Percentiles rank a stretch among this genome's conserved stretches.
phyloP scores from a whole-genome alignment of 2,329 filamentous ascomycete species.

The Colletotrichum brevisporum region DNA sequence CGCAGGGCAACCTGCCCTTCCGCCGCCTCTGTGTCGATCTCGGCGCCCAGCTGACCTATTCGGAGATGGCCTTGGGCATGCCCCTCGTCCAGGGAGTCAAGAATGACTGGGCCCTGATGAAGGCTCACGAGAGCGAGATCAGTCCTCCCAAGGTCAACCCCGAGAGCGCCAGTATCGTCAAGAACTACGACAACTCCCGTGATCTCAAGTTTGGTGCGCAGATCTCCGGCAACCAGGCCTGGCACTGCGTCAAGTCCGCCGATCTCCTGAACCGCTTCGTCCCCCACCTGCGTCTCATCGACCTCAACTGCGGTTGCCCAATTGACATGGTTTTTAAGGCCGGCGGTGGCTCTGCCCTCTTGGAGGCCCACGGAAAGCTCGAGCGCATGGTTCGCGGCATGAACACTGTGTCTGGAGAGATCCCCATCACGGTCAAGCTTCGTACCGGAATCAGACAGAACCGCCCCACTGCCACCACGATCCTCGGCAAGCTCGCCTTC shows the following conservation, averaged over 20 bases:
- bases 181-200: slow-evolving; percentile 84
- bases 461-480: slow-evolving; percentile 82
- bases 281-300: slow-evolving; percentile 89
- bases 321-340: slow-evolving; percentile 93
- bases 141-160: slow-evolving; percentile 77
- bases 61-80: slow-evolving; percentile 96
- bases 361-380: slow-evolving; percentile 89
- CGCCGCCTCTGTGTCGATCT: slow-evolving; percentile 90
- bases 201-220: slow-evolving; percentile 94
- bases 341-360: slow-evolving; percentile 90
- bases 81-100: slow-evolving; percentile 92
- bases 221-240: slow-evolving; percentile 92
- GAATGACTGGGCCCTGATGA: slow-evolving; percentile 94
- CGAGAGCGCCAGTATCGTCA: slow-evolving; percentile 68
- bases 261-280: slow-evolving; percentile 83
- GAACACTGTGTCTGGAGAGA: slow-evolving; percentile 91
- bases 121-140: slow-evolving; percentile 88
- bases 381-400: slow-evolving; percentile 97
- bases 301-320: slow-evolving; percentile 97
- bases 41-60: slow-evolving; percentile 94
- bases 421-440: slow-evolving; percentile 95
- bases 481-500: slow-evolving; percentile 86
- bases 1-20: slow-evolving; percentile 96
- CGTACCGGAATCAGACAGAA: slow-evolving; percentile 89
- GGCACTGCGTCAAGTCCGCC: slow-evolving; percentile 89